Conservation (phyloP, 2,329 filamentous ascomycete species). For the Botrytis cinerea region DNA sequence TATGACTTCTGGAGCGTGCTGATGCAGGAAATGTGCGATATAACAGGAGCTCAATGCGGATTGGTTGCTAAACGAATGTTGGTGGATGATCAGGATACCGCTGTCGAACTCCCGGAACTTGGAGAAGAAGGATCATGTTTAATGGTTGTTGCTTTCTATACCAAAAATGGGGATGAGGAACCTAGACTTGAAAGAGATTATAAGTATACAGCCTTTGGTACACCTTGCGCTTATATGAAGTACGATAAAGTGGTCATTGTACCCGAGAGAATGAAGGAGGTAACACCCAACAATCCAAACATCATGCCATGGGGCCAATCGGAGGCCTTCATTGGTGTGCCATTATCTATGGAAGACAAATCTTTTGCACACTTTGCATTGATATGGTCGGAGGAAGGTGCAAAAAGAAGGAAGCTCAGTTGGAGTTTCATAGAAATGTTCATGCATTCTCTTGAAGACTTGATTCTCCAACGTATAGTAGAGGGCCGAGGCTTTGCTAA, state of each 20-base stretch:
- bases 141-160: slow-evolving; percentile 66
- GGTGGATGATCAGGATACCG: slow-evolving; percentile 57
- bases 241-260: slow-evolving; percentile 72
- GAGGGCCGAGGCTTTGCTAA: slow-evolving; percentile 52
- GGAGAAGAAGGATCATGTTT: slow-evolving; percentile 63
- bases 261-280: slow-evolving; percentile 59
- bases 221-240: slow-evolving; percentile 68
- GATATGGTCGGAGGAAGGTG: slow-evolving; percentile 68
- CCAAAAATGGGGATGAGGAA: slow-evolving; percentile 58
- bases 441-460: slow-evolving; percentile 67
- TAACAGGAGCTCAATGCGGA: slow-evolving; percentile 65
- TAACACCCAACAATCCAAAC: slow-evolving; percentile 62
- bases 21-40: slow-evolving; percentile 63
- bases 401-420: slow-evolving; percentile 55
- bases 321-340: slow-evolving; percentile 68
- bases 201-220: slow-evolving; percentile 62
- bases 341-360: slow-evolving; percentile 64
- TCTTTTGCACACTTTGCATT: slow-evolving; percentile 71
- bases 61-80: slow-evolving; percentile 68
- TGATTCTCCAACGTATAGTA: slow-evolving; percentile 60
- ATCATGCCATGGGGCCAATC: slow-evolving; percentile 55
- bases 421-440: slow-evolving; percentile 70
- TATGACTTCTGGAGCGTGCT: slow-evolving; percentile 65
- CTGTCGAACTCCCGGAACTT: slow-evolving; percentile 61
- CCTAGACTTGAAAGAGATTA: slow-evolving; percentile 58